These are phyloP conservation scores for Solanum aculeatissimum DNA, from an alignment of 305 asterid genomes.

Conservation along the genomic window DNA sequence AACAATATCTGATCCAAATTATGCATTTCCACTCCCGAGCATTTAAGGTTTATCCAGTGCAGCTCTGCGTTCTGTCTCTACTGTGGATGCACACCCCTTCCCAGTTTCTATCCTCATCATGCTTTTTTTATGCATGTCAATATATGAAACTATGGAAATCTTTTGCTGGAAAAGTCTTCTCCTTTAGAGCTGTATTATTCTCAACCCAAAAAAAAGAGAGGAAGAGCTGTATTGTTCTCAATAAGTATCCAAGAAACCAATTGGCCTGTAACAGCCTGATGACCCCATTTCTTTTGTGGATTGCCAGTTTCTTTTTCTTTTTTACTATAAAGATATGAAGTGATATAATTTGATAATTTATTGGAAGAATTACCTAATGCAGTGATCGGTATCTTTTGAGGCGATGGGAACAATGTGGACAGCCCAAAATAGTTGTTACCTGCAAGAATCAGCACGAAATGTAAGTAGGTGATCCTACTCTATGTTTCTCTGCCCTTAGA, in stretches of 20 bases:
- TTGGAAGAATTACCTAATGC: conserved; percentile 17
- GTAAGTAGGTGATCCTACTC: conserved; percentile 39
- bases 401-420: conserved; percentile 87
- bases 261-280: background rate
- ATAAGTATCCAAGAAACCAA: background rate
- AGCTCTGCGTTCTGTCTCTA: background rate
- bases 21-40: background rate
- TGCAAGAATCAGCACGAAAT: conserved; percentile 99
- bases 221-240: background rate
- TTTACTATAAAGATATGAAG: background rate
- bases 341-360: background rate
- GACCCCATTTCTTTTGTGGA: background rate
- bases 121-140: background rate
- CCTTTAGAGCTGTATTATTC: background rate
- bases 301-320: background rate
- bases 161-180: background rate
- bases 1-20: background rate
- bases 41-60: background rate
- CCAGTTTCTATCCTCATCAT: background rate
- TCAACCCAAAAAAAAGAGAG: background rate
- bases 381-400: conserved; percentile 75
- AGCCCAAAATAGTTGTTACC: conserved; percentile 85
- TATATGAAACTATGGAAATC: background rate
- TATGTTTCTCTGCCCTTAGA: background rate
- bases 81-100: background rate